These are phyloP conservation scores for Leccinum barrowsii DNA, from an alignment of 768 basidiomycete species.

Conservation along the genomic window DNA sequence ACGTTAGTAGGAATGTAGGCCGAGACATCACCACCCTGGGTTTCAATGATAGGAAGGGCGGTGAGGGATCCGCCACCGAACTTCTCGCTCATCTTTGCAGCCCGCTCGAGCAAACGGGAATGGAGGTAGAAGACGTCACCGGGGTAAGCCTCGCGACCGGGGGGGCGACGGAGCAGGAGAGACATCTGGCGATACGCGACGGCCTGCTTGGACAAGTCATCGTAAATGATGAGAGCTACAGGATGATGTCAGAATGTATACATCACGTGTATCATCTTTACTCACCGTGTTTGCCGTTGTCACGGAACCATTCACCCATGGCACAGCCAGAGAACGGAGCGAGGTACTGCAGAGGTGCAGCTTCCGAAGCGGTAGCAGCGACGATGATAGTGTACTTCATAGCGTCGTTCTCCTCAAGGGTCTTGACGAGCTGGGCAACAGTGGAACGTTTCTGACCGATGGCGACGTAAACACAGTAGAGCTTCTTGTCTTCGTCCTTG, in stretches of 20 bases:
- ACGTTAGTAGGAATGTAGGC: slow-evolving; percentile 97
- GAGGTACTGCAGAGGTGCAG: slow-evolving; percentile 98
- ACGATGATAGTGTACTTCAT: slow-evolving; percentile 99
- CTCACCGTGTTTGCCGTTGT: slow-evolving; percentile 98
- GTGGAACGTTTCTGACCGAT: slow-evolving; percentile 99
- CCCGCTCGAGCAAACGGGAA: slow-evolving; percentile 99
- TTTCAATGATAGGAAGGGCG: slow-evolving; percentile 99
- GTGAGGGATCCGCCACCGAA: slow-evolving; percentile 98
- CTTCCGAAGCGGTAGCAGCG: slow-evolving; percentile 98
- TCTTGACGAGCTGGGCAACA: slow-evolving; percentile 98
- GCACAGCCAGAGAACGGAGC: slow-evolving; percentile 99
- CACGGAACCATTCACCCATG: slow-evolving; percentile 99
- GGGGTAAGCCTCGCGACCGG: slow-evolving; percentile 99
- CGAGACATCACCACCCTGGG: slow-evolving; percentile 99
- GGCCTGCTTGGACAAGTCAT: slow-evolving; percentile 99
- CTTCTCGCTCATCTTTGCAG: slow-evolving; percentile 99
- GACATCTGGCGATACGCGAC: slow-evolving; percentile 99
- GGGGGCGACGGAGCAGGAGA: slow-evolving; percentile 97
- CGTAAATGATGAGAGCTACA: slow-evolving; percentile 94
- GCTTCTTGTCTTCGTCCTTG: slow-evolving; percentile 93
- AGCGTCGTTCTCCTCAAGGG: slow-evolving; percentile 99
- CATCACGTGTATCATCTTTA: not conserved
- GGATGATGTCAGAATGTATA: slow-evolving; percentile 13
- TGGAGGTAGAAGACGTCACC: slow-evolving; percentile 99
- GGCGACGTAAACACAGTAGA: slow-evolving; percentile 99